phyloP scores from a whole-genome alignment of 2,329 filamentous ascomycete genomes.

The Alternaria hordeiaustralica region DNA sequence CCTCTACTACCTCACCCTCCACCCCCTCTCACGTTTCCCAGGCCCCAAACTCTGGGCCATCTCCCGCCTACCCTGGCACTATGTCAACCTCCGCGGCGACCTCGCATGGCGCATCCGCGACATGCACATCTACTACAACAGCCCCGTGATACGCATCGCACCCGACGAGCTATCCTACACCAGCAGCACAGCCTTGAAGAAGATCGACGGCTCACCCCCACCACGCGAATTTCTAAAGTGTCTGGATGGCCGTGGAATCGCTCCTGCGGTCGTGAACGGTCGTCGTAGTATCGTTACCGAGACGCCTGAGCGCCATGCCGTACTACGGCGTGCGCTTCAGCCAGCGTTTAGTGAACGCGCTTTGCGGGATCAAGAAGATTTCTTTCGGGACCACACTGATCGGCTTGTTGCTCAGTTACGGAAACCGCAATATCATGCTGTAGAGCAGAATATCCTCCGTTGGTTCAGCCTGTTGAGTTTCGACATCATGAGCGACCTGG shows the following conservation, averaged over 20 bases:
- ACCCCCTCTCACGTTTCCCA: constrained; percentile 7
- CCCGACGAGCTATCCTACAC: constrained; percentile 6
- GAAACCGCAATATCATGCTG: neutral
- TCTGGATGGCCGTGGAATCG: constrained; percentile 1
- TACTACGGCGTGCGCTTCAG: neutral
- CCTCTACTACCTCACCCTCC: constrained; percentile 1
- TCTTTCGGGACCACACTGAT: constrained; percentile 1
- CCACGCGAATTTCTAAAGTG: constrained; percentile 13
- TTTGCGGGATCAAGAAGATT: constrained; percentile 4
- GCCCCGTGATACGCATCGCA: constrained; percentile 2
- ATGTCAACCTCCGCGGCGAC: neutral
- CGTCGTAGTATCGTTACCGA: constrained; percentile 1
- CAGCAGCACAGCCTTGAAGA: neutral
- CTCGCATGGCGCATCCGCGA: constrained; percentile 1
- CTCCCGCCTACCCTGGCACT: constrained; percentile 6
- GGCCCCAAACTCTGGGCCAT: constrained; percentile 13
- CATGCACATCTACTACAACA: constrained; percentile 1
- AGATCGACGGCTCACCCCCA: constrained; percentile 1
- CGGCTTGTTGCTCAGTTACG: neutral
- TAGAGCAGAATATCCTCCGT: neutral
- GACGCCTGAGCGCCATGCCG: neutral
- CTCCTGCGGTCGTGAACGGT: neutral
- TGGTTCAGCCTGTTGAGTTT: constrained; percentile 5
- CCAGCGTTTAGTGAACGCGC: constrained; percentile 4
- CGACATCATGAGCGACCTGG: constrained; percentile 4